Base-by-base conservation (phyloP, 2,329 filamentous ascomycete genomes). In the Sclerotinia sclerotiorum region DNA sequence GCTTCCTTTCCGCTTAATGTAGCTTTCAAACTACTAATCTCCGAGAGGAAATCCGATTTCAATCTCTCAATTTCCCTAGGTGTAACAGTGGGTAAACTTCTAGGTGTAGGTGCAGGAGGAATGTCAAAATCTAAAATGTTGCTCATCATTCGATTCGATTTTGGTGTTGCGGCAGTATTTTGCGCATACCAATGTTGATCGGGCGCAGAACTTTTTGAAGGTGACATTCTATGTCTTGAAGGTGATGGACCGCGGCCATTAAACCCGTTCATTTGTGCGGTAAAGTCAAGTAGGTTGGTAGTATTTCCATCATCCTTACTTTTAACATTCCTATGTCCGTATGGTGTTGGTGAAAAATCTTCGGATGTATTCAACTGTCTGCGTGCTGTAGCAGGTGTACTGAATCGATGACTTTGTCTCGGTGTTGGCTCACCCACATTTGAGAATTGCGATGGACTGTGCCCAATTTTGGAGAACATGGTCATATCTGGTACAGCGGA, bases 11-110 rank as follows among this genome's bases (percentile, higher is more conserved):
- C 95, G 74, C 90, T 94, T 13, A 99, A 83, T 13, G 92, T 94
- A 3, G 95, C 95, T 76, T 92, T 95, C 24, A 99, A 86, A n/a
- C 91, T 93, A 71, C 93, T 97, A 69, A 99, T 97, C 77, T 98
- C 92, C 0, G 94, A 97, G 64, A 96, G 84, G 75, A 97, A 96
- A 32, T 86, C 87, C 0, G 94, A 97, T 79, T 98, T 98, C 70
- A 98, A 84, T 19, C 91, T 92, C 78, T 99, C 95, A 2, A 98
- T 84, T 80, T 99, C 95, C 46, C 95, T 88, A 1, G 95, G 92
- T 2, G 94, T 97, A 73, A 98, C 90, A 11, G 90, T 92, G 0
- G 95, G 95, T 49, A 98, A 87, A 67, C 93, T 97, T 70, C 94
- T 89, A 19, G 95, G 95, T 0, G 95, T 98, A 2, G 94, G 93